These are phyloP conservation scores for Vinca major DNA, from an alignment of 305 asterid species.

Conservation along the genomic window DNA sequence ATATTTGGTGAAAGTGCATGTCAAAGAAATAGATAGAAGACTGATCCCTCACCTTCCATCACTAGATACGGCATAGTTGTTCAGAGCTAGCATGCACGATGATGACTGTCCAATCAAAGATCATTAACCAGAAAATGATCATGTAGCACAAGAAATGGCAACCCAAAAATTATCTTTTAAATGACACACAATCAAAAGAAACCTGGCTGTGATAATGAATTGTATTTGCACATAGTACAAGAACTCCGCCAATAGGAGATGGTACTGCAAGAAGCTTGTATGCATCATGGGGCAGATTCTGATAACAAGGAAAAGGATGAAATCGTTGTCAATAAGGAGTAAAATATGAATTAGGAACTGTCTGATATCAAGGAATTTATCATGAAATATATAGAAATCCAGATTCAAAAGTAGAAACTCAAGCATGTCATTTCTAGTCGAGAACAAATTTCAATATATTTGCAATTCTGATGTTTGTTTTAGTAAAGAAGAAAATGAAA, in stretches of 20 bases:
- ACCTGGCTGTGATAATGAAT: slow-evolving; percentile 99
- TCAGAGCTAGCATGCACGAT: slow-evolving; percentile 72
- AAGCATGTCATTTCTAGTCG: background rate
- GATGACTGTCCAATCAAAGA: slow-evolving; percentile 57
- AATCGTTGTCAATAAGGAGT: background rate
- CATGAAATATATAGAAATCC: background rate
- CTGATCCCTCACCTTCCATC: slow-evolving; percentile 55
- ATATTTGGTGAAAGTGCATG: background rate
- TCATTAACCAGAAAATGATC: slow-evolving; percentile 23
- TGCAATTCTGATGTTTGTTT: background rate
- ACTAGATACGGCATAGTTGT: slow-evolving; percentile 64
- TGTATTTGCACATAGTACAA: slow-evolving; percentile 82
- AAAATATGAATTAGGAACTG: background rate
- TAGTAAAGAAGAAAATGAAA: background rate
- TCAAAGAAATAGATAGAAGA: slow-evolving; percentile 13
- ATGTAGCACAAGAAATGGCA: slow-evolving; percentile 8
- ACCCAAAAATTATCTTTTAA: slow-evolving; percentile 9
- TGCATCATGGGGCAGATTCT: slow-evolving; percentile 95
- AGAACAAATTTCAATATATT: background rate
- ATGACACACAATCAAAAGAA: slow-evolving; percentile 19
- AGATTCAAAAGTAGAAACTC: background rate
- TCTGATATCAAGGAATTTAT: background rate
- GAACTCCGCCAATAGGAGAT: slow-evolving; percentile 96
- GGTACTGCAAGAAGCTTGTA: slow-evolving; percentile 99
- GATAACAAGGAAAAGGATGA: slow-evolving; percentile 24